phyloP scores from a whole-genome alignment of 805 yeast species.

The Wickerhamiella occidentalis region DNA sequence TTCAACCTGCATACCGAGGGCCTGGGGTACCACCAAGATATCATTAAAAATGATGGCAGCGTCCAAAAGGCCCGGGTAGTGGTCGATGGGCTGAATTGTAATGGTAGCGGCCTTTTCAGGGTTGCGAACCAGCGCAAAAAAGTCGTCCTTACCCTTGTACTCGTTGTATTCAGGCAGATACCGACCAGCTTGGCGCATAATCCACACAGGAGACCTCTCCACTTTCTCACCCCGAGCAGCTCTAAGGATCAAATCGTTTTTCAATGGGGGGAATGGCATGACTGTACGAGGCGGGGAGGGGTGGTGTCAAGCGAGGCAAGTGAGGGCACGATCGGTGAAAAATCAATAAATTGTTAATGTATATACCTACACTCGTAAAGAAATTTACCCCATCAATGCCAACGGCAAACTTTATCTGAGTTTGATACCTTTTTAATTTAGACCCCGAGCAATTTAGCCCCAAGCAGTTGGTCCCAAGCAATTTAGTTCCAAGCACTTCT shows the following conservation, averaged over 20 bases:
- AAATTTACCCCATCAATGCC: too few species aligned
- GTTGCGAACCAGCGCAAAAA: conserved; percentile 89
- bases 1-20: conserved; percentile 89
- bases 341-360: too few species aligned
- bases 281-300: too few species aligned
- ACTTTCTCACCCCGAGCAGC: conserved; percentile 86
- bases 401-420: too few species aligned
- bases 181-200: conserved; percentile 25
- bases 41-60: conserved; percentile 97
- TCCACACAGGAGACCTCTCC: conserved; percentile 86
- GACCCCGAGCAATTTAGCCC: not conserved
- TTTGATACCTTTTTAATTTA: too few species aligned
- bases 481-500: too few species aligned
- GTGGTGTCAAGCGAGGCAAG: too few species aligned
- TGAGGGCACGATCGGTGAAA: too few species aligned
- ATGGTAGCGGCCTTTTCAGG: conserved; percentile 88
- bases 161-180: conserved; percentile 71
- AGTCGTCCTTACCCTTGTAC: conserved; percentile 74
- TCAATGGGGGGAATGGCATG: conserved; percentile 51
- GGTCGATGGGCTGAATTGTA: conserved; percentile 91
- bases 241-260: conserved; percentile 81
- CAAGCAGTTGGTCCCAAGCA: too few species aligned
- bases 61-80: conserved; percentile 77
- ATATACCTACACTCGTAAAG: too few species aligned
- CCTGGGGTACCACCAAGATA: conserved; percentile 92